Base-by-base conservation (phyloP, 2,329 filamentous ascomycete genomes). In the Stagonosporopsis vannaccii region DNA sequence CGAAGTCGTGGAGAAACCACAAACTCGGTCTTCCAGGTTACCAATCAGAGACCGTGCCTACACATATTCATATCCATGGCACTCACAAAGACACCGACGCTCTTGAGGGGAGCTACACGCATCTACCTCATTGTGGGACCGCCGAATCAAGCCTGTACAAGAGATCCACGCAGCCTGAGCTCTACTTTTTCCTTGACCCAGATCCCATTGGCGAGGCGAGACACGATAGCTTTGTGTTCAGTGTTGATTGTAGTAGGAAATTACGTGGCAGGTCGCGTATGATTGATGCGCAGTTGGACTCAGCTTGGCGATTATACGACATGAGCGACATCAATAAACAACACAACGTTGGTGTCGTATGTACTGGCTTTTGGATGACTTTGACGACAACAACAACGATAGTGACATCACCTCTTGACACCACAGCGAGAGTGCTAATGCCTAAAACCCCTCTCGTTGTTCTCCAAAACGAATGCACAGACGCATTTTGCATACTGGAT, bases 181-280 rank as follows among this genome's bases (percentile, higher is more conserved):
- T 87, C 0, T 89, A 81, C 60, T 69, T 89, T 2, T 88, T 87
- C 63, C 72, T 86, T 3, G 84, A 89, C 50, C 82, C 85, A 0
- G 74, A 78, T 5, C 79, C 79, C 15, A 76, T 82, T 32, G 81
- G 81, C 0, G 68, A 80, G 25, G 69, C 78, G 0, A 66, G 75
- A 0, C 52, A 80, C 5, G 85, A 89, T 65, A 70, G 69, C 2
- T 87, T 87, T 62, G 81, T 88, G 0, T 86, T 90, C 62, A 80
- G 85, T 2, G 61, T 77, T 6, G 78, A 82, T 42, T 79, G 80
- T 52, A 70, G 73, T 8, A 75, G 79, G 4, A 71, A 83, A 6
- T 72, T 78, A 13, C 79, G 80, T 33, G 79, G 81, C 17, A 78
- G 83, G 40, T 56, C 73, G 6, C 79, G 85, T 30, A 63, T 74